phyloP scores from a whole-genome alignment of 805 yeast species.

The Starmerella kuoi region DNA sequence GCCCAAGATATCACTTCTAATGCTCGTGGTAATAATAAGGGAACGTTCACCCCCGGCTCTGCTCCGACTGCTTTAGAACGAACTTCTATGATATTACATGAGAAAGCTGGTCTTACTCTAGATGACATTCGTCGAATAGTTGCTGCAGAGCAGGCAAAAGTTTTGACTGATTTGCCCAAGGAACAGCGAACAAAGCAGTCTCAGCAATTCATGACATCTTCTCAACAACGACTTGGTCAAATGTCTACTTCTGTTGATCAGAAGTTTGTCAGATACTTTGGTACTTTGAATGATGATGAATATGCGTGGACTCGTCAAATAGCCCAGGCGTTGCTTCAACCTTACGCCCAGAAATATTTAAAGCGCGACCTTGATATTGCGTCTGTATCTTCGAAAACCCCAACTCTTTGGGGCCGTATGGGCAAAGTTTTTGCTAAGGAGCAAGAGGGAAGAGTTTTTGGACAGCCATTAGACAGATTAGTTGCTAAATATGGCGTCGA shows the following conservation, averaged over 20 bases:
- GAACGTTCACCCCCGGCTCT: not conserved
- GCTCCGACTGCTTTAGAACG: slow-evolving; percentile 36
- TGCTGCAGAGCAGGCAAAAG: slow-evolving; percentile 82
- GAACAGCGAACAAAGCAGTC: not conserved
- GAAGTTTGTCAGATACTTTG: slow-evolving; percentile 20
- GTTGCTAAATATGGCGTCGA: slow-evolving; percentile 66
- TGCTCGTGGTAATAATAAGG: too few relatives aligned
- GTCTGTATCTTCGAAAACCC: slow-evolving; percentile 19
- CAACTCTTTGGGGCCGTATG: slow-evolving; percentile 37
- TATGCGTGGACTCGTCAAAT: slow-evolving; percentile 47
- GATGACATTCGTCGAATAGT: slow-evolving; percentile 96
- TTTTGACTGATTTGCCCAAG: not conserved
- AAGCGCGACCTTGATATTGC: slow-evolving; percentile 6
- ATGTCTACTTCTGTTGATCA: slow-evolving; percentile 8
- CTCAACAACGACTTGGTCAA: too few relatives aligned
- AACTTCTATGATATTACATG: slow-evolving; percentile 58
- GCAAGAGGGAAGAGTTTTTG: slow-evolving; percentile 48
- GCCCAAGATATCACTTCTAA: not conserved
- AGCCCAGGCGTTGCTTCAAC: slow-evolving; percentile 36
- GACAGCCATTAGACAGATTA: slow-evolving; percentile 57
- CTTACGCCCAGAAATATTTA: slow-evolving; percentile 3
- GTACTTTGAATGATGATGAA: slow-evolving; percentile 40
- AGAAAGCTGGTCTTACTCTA: slow-evolving; percentile 74
- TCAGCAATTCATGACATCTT: not conserved
- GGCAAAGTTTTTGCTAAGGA: slow-evolving; percentile 31